Conservation (phyloP, 228 moss, liverwort and hornwort genomes). For the Sphagnum fallax region DNA sequence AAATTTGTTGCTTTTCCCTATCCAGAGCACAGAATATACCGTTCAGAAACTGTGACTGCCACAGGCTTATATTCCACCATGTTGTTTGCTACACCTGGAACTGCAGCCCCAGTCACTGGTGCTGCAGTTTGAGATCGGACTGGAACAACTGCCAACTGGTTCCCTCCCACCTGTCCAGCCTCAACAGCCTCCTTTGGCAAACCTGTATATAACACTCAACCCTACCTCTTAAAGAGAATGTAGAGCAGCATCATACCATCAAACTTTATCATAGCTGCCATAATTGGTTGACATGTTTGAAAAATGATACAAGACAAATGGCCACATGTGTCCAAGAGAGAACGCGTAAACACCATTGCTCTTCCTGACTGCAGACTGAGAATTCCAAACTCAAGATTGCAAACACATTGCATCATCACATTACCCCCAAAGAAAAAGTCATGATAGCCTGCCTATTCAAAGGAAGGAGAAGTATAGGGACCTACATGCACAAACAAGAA, state of each 20-base stretch:
- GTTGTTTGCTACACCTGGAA: constrained; percentile 25
- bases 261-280: no score
- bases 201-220: constrained; percentile 17
- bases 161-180: constrained; percentile 39
- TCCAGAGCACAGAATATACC: constrained; percentile 20
- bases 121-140: constrained; percentile 42
- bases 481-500: not conserved
- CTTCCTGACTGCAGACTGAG: no score
- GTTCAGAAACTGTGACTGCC: constrained; percentile 43
- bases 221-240: not conserved
- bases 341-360: no score
- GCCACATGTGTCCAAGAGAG: no score
- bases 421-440: no score
- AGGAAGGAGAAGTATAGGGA: no score
- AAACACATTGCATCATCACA: no score
- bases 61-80: constrained; percentile 39
- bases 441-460: no score
- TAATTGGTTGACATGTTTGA: not conserved
- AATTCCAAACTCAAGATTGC: no score
- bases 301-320: not conserved
- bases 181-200: constrained; percentile 20
- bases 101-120: constrained; percentile 53
- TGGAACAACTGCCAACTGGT: constrained; percentile 59
- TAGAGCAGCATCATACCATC: no score
- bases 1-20: no score